Base-by-base conservation (phyloP, 2,329 filamentous ascomycete genomes). In the Colletotrichum horii region DNA sequence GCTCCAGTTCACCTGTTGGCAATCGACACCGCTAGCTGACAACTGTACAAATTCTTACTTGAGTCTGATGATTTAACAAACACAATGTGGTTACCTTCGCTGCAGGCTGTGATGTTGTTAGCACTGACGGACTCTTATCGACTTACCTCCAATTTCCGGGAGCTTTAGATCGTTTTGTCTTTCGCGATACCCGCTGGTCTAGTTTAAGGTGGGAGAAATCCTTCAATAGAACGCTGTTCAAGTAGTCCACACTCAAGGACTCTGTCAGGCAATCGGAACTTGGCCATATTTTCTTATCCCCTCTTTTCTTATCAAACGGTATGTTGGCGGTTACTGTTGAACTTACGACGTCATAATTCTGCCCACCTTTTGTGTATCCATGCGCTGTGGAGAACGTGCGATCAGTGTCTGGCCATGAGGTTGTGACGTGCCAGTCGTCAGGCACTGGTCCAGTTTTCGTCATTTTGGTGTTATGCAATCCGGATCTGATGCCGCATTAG, bases 181-280 rank as follows among this genome's bases (percentile, higher is more conserved):
- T 14, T 34, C 32, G 32, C 12, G 32, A 34, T 34, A 12, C 32
- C 32, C 32, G 32, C 4, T 34, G 32, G 0, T 12, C 32, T 6
- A 34, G 12, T 14, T 34, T 34, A 2, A 34, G 11, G 9, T 34
- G 32, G 12, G 36, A 43, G 38, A 43, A 48, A 2, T 48, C 19
- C 11, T 48, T 48, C 3, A 2, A 19, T 6, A 48, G 4, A 48
- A 48, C 38, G 3, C 38, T 22, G 38, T 48, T 22, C 38, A 48
- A n/a, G 19, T 48, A 48, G 38, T 48, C 19, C 38, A 48, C 19
- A 12, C 38, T 48, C 38, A 48, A 48, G 38, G 1, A 48, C 9
- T 48, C 38, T 0, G 38, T 22, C 0, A 2, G 38, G 3, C 3
- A 14, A 1, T 22, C 3, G n/a, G 43, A 22, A 48, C 3, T 3